phyloP scores from a whole-genome alignment of 2,329 filamentous ascomycete species.

The Colletotrichum sublineola region DNA sequence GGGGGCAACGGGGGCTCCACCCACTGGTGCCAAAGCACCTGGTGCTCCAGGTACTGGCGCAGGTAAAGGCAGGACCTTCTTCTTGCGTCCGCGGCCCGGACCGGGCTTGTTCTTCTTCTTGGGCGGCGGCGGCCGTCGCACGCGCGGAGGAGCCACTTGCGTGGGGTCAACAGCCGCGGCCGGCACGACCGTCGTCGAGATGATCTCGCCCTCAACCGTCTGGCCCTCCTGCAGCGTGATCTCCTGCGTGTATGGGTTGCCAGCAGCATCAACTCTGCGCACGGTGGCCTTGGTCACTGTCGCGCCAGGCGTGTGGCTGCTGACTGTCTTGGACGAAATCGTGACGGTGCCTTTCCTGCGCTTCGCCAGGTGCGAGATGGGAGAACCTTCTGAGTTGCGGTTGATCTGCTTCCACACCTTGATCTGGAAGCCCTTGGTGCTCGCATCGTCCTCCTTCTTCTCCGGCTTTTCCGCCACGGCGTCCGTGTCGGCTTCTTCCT shows the following conservation, averaged over 20 bases:
- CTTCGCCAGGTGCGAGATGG: constrained; percentile 70
- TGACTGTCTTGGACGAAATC: constrained; percentile 64
- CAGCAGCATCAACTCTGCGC: constrained; percentile 80
- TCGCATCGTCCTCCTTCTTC: constrained; percentile 74
- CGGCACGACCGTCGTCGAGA: constrained; percentile 69
- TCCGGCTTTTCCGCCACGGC: constrained; percentile 64
- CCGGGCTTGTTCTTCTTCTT: constrained; percentile 84
- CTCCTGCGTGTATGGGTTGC: constrained; percentile 87
- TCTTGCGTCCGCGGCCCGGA: constrained; percentile 83
- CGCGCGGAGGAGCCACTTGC: constrained; percentile 55
- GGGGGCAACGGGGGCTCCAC: constrained; percentile 48
- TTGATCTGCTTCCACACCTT: constrained; percentile 74
- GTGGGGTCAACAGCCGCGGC: constrained; percentile 68
- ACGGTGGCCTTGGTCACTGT: constrained; percentile 85
- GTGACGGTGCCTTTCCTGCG: constrained; percentile 73
- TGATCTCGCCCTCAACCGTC: constrained; percentile 83
- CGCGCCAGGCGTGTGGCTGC: constrained; percentile 60
- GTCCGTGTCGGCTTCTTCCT: constrained; percentile 69
- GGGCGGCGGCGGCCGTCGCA: constrained; percentile 78
- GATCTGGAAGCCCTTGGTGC: constrained; percentile 65
- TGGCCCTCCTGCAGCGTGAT: constrained; percentile 86
- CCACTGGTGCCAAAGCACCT: constrained; percentile 48
- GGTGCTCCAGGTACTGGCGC: constrained; percentile 53
- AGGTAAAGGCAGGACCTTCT: constrained; percentile 71
- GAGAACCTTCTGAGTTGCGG: constrained; percentile 67